Percentiles rank a stretch among this genome's conserved stretches.
These are phyloP conservation scores for Saccharomycopsis vini DNA, from an alignment of 805 yeast species.

Conservation along the genomic window DNA sequence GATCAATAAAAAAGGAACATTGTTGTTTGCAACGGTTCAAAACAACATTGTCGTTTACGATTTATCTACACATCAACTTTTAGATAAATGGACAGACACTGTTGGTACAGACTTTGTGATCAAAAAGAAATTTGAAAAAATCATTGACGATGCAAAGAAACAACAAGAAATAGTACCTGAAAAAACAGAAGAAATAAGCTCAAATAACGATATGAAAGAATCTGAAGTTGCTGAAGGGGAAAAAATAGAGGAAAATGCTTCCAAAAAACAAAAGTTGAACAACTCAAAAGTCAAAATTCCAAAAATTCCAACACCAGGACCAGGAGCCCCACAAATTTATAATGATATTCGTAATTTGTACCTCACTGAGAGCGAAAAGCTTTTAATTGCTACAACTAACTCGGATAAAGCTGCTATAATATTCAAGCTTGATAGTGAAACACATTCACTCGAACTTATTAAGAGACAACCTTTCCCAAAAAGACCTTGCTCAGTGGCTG, in stretches of 20 bases:
- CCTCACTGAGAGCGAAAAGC: slow-evolving; percentile 43
- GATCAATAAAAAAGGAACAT: slow-evolving; percentile 35
- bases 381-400: slow-evolving; percentile 65
- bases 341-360: slow-evolving; percentile 60
- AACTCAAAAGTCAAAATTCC: slow-evolving; percentile 29
- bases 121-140: slow-evolving; percentile 39
- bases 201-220: slow-evolving; percentile 16
- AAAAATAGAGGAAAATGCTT: slow-evolving; percentile 26
- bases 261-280: slow-evolving; percentile 18
- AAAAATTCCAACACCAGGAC: slow-evolving; percentile 53
- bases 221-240: slow-evolving; percentile 22
- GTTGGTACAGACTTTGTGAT: slow-evolving; percentile 38
- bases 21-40: slow-evolving; percentile 49
- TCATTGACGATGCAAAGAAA: slow-evolving; percentile 28
- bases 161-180: slow-evolving; percentile 22
- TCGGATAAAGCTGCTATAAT: slow-evolving; percentile 74
- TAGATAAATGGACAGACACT: slow-evolving; percentile 60
- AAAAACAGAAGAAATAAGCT: slow-evolving; percentile 19
- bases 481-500: slow-evolving; percentile 79
- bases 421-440: slow-evolving; percentile 29
- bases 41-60: slow-evolving; percentile 50
- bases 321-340: slow-evolving; percentile 59
- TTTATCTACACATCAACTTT: slow-evolving; percentile 29
- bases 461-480: slow-evolving; percentile 80
- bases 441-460: slow-evolving; percentile 36